Evolutionary conservation across 139 green algal genomes (phyloP).

Genomic region (Picochlorum costavermella): DNA sequence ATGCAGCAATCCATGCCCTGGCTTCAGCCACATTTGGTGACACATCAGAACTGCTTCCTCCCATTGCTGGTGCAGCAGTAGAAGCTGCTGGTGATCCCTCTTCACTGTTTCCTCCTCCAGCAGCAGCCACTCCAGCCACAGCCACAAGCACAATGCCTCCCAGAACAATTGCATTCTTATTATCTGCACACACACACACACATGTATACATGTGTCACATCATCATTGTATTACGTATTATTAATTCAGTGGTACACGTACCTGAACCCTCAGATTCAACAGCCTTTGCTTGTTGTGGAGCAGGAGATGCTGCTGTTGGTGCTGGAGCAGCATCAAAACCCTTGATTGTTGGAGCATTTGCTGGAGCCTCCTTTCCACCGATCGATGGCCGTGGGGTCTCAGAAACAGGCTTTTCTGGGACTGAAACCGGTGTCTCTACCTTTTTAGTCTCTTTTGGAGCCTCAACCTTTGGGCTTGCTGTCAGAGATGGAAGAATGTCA

Average conservation of each 20-base stretch:
- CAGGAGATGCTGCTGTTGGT: background rate
- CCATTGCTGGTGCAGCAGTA: background rate
- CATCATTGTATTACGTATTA: too few relatives aligned
- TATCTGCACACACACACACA: conserved; percentile 11
- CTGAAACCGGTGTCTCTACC: background rate
- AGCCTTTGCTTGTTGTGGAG: background rate
- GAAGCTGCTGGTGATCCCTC: background rate
- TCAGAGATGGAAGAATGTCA: background rate
- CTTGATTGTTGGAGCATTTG: background rate
- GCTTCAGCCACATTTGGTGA: conserved; percentile 39
- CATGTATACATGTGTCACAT: background rate
- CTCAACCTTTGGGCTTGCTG: conserved; percentile 3
- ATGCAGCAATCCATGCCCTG: conserved; percentile 37
- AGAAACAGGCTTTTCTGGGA: background rate
- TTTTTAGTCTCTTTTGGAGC: background rate
- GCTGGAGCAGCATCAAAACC: conserved; percentile 4
- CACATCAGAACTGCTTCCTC: conserved; percentile 10
- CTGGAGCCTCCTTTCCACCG: background rate
- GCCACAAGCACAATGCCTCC: conserved; percentile 14
- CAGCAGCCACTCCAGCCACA: conserved; percentile 11
- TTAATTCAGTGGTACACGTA: background rate
- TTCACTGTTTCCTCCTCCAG: background rate
- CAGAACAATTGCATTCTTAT: conserved; percentile 16
- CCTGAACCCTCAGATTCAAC: background rate
- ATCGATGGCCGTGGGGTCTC: conserved; percentile 5